These are phyloP conservation scores for Rhodotorula babjevae DNA, from an alignment of 768 basidiomycete genomes.

Conservation along the genomic window DNA sequence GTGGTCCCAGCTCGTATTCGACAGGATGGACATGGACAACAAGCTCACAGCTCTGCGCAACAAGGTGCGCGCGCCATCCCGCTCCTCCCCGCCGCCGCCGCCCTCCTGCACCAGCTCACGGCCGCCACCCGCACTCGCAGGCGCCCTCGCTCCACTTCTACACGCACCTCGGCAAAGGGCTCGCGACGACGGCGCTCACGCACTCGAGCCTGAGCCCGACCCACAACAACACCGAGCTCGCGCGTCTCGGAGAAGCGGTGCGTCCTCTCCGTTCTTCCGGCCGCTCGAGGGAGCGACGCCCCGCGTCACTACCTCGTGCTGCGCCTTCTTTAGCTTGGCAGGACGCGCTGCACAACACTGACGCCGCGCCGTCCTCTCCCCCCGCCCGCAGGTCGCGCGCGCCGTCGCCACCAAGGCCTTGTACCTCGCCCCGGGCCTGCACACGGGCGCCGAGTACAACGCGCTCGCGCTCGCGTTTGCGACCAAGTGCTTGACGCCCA, in stretches of 20 bases:
- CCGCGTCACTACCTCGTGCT: too few relatives aligned
- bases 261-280: background rate
- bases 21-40: background rate
- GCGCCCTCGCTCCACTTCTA: background rate
- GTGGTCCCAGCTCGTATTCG: too few relatives aligned
- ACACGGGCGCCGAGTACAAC: background rate
- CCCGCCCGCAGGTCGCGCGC: background rate
- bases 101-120: background rate
- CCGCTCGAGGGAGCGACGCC: too few relatives aligned
- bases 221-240: constrained; percentile 1
- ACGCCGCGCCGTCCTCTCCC: too few relatives aligned
- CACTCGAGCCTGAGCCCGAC: background rate
- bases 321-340: too few relatives aligned
- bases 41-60: background rate
- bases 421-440: background rate
- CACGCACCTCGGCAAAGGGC: background rate
- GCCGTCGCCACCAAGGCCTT: background rate
- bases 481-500: background rate
- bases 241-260: constrained; percentile 2
- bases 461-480: background rate
- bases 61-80: background rate
- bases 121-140: background rate
- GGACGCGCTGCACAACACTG: too few relatives aligned
- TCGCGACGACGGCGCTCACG: background rate
- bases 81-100: too few relatives aligned